phyloP scores from a whole-genome alignment of 257 asterid genomes.

The Nicotiana noctiflora region DNA sequence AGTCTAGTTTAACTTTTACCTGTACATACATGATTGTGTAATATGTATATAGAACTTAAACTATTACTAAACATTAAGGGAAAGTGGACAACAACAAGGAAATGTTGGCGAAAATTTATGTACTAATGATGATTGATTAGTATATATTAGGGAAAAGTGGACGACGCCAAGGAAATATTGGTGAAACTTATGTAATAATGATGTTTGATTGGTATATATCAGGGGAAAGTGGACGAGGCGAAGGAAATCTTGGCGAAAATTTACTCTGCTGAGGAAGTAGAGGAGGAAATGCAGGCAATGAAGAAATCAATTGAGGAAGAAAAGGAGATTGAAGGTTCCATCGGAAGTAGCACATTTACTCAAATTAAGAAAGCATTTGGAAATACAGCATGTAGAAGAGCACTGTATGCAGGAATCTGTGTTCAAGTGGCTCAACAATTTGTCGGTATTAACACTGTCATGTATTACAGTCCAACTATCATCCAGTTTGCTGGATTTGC shows the following conservation, averaged over 20 bases:
- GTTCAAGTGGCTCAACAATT: constrained; percentile 30
- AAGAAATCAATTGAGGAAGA: constrained; percentile 20
- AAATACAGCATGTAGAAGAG: constrained; percentile 15
- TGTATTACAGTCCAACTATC: constrained; percentile 21
- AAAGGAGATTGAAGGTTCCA: constrained; percentile 15
- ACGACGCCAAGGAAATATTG: constrained; percentile 27
- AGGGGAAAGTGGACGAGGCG: constrained; percentile 30
- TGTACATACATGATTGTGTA: neutral
- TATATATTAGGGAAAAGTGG: constrained; percentile 19
- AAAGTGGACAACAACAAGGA: neutral
- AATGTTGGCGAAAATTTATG: neutral
- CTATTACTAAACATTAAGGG: neutral
- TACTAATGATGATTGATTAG: neutral
- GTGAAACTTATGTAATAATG: constrained; percentile 15
- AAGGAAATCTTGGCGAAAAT: constrained; percentile 34
- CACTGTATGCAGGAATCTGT: constrained; percentile 22
- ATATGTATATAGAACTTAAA: neutral
- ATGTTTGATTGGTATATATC: neutral
- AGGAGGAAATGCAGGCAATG: constrained; percentile 26
- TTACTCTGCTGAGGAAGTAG: constrained; percentile 33
- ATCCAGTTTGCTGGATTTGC: constrained; percentile 35
- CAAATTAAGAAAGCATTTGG: constrained; percentile 4
- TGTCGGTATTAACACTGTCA: constrained; percentile 32
- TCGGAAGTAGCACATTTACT: constrained; percentile 2
- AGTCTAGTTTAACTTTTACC: neutral